Evolutionary conservation across 1,284 basidiomycete species (phyloP), one percentile per base, ranked within the genome.

Genomic region (Schizopora paradoxa): DNA sequence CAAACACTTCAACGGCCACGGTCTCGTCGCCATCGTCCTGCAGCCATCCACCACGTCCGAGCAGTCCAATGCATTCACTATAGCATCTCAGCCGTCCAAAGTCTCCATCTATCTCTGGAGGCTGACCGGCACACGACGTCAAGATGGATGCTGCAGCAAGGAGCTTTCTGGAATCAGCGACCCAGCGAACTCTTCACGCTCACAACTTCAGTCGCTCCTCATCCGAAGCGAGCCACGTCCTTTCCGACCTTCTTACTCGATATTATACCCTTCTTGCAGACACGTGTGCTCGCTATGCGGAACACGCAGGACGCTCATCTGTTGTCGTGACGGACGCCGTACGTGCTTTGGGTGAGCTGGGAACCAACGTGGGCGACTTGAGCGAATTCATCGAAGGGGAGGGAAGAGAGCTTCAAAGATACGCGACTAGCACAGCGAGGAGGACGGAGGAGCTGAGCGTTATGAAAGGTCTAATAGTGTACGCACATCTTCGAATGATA

Each of bases 141-240:
- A 36, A 36, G 10, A 51, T 51, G 49, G 49, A 51, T 18, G 41
- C 27, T 29, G 35, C 39, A 27, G 21, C 32, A 16, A 32, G 21
- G 23, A 40, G 29, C 6, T 62, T 86, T 43, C 70, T 88, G 45
- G 84, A 87, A 64, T 71, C 79, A 6, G 76, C 73, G 0, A 75
- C 76, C 1, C 70, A 80, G 55, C 75, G 80, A 48, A 82, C 82
- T 16, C 71, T 89, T 7, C 85, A 89, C 54, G 80, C 84, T 0
- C 76, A 87, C 54, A 73, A 72, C 49, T 89, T 89, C 63, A 76
- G 81, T 38, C 74, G 83, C 35, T 74, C 85, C 0, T 89, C 86
- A 4, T 65, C 76, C 0, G 79, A 82, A 55, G 85, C 86, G 4
- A 70, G 79, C 10, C 64, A 74, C 28, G 73, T 82, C 14, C 70